Evolutionary conservation across 73 alveolate genomes (phyloP).

Genomic region (Stentor coeruleus): DNA sequence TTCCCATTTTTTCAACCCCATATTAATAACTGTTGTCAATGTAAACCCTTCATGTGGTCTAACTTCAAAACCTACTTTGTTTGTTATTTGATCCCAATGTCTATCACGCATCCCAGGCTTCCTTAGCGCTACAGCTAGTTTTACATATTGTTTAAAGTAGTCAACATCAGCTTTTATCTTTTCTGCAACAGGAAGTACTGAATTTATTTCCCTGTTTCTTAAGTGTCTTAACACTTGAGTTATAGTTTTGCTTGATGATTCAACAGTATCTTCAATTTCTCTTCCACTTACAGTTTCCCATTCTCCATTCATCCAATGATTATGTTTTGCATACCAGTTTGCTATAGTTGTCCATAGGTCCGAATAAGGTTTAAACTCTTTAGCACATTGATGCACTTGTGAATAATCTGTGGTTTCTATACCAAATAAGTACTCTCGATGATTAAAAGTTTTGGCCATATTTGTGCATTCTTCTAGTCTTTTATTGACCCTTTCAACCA

Average conservation of each 20-base stretch:
- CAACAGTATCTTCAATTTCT: slow-evolving; percentile 74
- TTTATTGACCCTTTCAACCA: slow-evolving; percentile 81
- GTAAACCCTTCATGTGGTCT: slow-evolving; percentile 95
- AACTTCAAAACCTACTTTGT: slow-evolving; percentile 95
- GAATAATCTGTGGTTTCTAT: slow-evolving; percentile 93
- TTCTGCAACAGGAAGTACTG: slow-evolving; percentile 83
- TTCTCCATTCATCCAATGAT: slow-evolving; percentile 73
- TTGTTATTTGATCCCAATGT: slow-evolving; percentile 97
- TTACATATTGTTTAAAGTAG: slow-evolving; percentile 95
- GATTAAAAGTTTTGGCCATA: slow-evolving; percentile 84
- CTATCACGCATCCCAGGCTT: slow-evolving; percentile 98
- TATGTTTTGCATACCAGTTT: slow-evolving; percentile 65
- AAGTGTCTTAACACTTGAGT: slow-evolving; percentile 60
- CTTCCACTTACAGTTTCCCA: slow-evolving; percentile 82
- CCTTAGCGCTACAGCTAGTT: slow-evolving; percentile 95
- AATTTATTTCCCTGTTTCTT: slow-evolving; percentile 67
- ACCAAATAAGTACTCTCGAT: slow-evolving; percentile 89
- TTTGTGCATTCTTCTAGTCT: slow-evolving; percentile 87
- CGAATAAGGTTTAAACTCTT: slow-evolving; percentile 80
- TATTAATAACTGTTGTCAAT: slow-evolving; percentile 88
- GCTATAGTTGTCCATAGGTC: slow-evolving; percentile 84
- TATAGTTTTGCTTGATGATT: slow-evolving; percentile 61
- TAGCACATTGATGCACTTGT: slow-evolving; percentile 76
- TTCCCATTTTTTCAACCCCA: slow-evolving; percentile 85
- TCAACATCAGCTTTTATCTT: slow-evolving; percentile 86